Base-by-base conservation (phyloP, 1,139 yeast genomes). In the Magnusiomyces clavatus region DNA sequence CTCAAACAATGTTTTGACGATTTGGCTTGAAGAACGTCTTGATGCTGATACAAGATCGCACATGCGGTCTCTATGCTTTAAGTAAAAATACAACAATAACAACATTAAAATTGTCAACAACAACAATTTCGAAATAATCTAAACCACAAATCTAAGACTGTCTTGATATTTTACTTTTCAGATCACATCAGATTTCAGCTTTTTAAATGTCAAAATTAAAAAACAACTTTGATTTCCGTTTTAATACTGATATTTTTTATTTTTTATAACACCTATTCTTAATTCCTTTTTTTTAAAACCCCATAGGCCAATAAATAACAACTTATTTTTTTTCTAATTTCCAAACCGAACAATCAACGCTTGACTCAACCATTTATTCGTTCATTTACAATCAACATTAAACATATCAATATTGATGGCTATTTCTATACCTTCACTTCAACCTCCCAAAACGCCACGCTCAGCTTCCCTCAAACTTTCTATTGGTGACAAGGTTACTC, bases 401-500 rank as follows among this genome's bases (percentile, higher is more conserved):
- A 5, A 42, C 3, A 42, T 12, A 14, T 17, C 20, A 20, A 42
- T 4, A 17, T 16, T 12, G 20, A 17, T 10, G 24, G 20, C 42
- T 10, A 4, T n/a, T 8, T n/a, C 42, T 12, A 24, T 24, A 24
- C 31, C 16, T 20, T 12, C 42, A 10, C 17, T 39, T 17, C 24
- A 39, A n/a, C 37, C 19, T 12, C 17, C 46, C 37, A 24, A 24
- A 19, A 31, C 46, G n/a, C 36, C 46, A 14, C 36, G 37, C 37
- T 14, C 46, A 12, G 38, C 16, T 11, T 35, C 48, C 6, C 16
- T 14, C 20, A 38, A 17, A 37, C 57, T 68, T 43, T 49, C 55
- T 14, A 58, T 72, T n/a, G 76, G 75, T 47, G 73, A 71, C 53
- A 58, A 59, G 12, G 75, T 72, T 36, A 60, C 60, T n/a, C 62